Evolutionary conservation across 768 basidiomycete species (phyloP), one percentile per base, ranked within the genome.

Genomic region (Russula brevipes): DNA sequence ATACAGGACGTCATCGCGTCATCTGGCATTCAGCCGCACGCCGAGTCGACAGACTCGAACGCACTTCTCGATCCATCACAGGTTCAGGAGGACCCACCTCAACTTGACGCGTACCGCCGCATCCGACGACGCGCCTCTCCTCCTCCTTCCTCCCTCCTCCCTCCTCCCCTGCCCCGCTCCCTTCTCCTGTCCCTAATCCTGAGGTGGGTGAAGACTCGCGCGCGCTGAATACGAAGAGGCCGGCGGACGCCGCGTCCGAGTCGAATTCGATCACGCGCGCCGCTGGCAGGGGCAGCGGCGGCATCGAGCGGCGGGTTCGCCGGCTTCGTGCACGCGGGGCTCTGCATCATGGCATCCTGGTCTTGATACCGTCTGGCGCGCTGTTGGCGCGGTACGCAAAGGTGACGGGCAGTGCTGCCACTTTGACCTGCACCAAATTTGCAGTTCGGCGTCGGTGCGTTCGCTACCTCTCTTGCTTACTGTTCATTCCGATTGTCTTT

Each of bases 351-450:
- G 39, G 85, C 83, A 1, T 85, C 84, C 72, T 86, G 53, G 72
- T 85, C 54, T 66, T 87, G 17, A 77, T 88, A 9, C 86, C 85
- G 4, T 61, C 82, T 36, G 85, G 86, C n/a, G 78, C 76, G 11
- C 73, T 87, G 64, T 72, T 84, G 47, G 80, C 82, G 33, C 78
- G 85, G 62, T 85, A 80, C 66, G 69, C 77, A 79, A 65, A 81
- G 76, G 31, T 73, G 71, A 44, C 73, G 69, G 78, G 83, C 70
- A 70, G 78, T 71, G 49, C 63, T 57, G 66, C 76, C 73, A 2
- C 83, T 68, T 80, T 74, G 72, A 63, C 30, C 77, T 45, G 76
- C 83, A 63, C 84, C 85, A 63, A 82, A 52, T 59, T 79, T 57
- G 49, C 64, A 63, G 44, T 41, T 65, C 31, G 42, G 31, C 36